These are phyloP conservation scores for Tephrocybe sp. DNA, from an alignment of 768 basidiomycete species.

Conservation along the genomic window DNA sequence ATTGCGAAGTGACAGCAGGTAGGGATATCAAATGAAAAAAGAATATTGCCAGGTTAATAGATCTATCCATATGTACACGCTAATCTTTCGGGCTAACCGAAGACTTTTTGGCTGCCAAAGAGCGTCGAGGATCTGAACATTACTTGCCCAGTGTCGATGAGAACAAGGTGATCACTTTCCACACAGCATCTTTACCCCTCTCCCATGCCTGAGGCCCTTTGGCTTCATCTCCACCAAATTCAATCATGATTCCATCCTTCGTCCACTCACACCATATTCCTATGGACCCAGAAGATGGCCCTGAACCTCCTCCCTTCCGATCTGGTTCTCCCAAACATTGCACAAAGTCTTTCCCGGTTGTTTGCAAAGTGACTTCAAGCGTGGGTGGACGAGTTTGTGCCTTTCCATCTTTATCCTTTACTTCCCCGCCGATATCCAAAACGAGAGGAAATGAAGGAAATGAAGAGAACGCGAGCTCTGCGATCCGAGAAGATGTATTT, in stretches of 20 bases:
- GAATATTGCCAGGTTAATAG: too few species aligned
- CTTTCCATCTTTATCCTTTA: constrained; percentile 38
- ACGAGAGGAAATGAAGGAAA: constrained; percentile 57
- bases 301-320: constrained; percentile 87
- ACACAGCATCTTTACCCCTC: constrained; percentile 75
- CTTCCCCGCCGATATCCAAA: constrained; percentile 36
- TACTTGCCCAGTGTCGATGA: constrained; percentile 12
- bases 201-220: constrained; percentile 88
- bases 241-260: constrained; percentile 78
- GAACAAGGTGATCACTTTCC: constrained; percentile 76
- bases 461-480: constrained; percentile 55
- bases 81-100: too few species aligned
- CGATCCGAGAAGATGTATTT: constrained; percentile 36
- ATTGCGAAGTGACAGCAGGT: too few species aligned
- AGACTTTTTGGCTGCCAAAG: too few species aligned
- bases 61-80: too few species aligned
- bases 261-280: constrained; percentile 96
- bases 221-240: constrained; percentile 78
- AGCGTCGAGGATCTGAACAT: too few species aligned
- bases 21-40: too few species aligned
- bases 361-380: constrained; percentile 45
- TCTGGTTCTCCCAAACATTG: constrained; percentile 77
- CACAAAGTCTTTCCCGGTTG: constrained; percentile 81
- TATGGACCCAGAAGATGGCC: constrained; percentile 81
- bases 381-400: constrained; percentile 32